phyloP scores from a whole-genome alignment of 768 basidiomycete genomes.

The Tricholoma bakamatsutake region DNA sequence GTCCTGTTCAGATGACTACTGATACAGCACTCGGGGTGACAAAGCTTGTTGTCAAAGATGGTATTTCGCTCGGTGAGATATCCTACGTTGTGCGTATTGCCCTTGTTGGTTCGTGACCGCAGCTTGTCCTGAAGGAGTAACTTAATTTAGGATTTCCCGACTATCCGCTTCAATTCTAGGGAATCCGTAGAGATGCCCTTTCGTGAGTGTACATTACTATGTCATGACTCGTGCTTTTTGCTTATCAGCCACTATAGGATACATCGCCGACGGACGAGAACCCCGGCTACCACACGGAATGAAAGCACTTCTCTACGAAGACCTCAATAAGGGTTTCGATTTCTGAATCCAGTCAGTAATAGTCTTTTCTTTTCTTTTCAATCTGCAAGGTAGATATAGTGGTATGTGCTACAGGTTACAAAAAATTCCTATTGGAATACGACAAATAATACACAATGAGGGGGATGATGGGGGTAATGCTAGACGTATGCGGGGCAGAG shows the following conservation, averaged over 20 bases:
- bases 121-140: neutral
- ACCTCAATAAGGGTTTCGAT: conserved; percentile 84
- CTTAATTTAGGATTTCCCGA: conserved; percentile 69
- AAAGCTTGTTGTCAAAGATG: conserved; percentile 73
- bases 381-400: neutral
- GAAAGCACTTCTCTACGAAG: conserved; percentile 77
- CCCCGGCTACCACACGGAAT: conserved; percentile 88
- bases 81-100: conserved; percentile 54
- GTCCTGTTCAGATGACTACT: conserved; percentile 94
- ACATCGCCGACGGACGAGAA: conserved; percentile 45
- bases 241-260: conserved; percentile 27
- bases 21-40: conserved; percentile 95
- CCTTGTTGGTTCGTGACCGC: neutral
- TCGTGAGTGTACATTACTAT: conserved; percentile 41
- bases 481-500: neutral
- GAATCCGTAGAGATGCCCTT: conserved; percentile 99
- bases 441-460: conserved; percentile 6
- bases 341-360: conserved; percentile 36
- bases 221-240: neutral
- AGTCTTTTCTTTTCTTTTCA: neutral
- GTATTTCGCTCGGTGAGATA: conserved; percentile 68
- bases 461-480: neutral
- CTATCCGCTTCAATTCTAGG: conserved; percentile 77
- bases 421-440: conserved; percentile 4
- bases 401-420: neutral